Conservation (phyloP, 129 eudicot species). For the Flaveria sonorensis region DNA sequence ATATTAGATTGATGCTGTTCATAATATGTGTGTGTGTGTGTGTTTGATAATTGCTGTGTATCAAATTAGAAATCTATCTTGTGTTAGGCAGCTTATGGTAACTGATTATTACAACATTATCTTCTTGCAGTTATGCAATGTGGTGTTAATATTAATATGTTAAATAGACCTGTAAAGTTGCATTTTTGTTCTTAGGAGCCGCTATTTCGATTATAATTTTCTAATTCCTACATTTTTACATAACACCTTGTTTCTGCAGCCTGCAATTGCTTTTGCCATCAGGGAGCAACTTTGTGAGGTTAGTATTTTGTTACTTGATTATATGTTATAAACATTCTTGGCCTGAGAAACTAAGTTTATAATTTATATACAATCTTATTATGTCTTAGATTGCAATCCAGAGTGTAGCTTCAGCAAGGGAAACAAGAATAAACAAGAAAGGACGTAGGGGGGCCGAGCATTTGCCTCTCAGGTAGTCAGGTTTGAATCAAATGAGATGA, state of each 20-base stretch:
- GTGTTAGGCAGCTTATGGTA: neutral
- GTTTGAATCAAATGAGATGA: constrained; percentile 35
- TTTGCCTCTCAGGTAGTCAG: constrained; percentile 57
- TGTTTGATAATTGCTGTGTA: neutral
- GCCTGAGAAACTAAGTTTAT: constrained; percentile 2
- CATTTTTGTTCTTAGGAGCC: neutral
- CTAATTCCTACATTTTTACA: neutral
- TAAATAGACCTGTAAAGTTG: neutral
- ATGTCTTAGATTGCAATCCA: constrained; percentile 72
- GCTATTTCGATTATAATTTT: neutral
- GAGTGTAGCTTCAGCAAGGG: constrained; percentile 79
- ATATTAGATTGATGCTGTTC: constrained; percentile 7
- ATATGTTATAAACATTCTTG: neutral
- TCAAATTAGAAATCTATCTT: neutral
- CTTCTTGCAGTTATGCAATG: neutral
- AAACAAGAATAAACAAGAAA: constrained; percentile 74
- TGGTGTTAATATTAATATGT: neutral
- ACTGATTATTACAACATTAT: constrained; percentile 2
- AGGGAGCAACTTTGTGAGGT: constrained; percentile 98
- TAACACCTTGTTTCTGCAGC: constrained; percentile 54
- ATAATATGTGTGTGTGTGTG: neutral
- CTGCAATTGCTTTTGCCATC: constrained; percentile 88
- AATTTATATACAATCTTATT: neutral
- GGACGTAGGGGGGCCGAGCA: constrained; percentile 75
- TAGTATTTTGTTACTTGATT: constrained; percentile 22